A percentile compares a stretch with the other conserved stretches of the same genome.
Conservation (phyloP, 257 asterid genomes). For the Solanum tacnaense region DNA sequence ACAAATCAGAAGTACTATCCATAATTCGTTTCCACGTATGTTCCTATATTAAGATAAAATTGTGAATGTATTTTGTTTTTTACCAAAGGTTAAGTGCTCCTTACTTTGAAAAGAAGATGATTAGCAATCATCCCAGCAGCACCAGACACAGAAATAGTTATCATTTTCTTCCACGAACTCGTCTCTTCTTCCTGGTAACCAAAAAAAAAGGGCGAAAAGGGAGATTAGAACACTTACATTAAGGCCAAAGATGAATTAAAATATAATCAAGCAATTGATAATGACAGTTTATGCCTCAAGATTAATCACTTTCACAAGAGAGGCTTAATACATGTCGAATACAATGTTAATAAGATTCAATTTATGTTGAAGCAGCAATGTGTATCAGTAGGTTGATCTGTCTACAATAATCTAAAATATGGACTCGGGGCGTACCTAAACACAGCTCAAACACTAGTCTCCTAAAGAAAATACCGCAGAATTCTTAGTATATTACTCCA, state of each 20-base stretch:
- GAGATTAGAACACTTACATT: background rate
- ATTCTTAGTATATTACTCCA: background rate
- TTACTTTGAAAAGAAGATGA: constrained; percentile 93
- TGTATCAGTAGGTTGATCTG: background rate
- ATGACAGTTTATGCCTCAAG: background rate
- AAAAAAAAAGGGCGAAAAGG: too few species aligned
- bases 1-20: background rate
- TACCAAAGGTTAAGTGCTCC: background rate
- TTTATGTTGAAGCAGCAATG: background rate
- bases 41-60: background rate
- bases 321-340: background rate
- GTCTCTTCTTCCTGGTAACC: constrained; percentile 81
- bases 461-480: background rate
- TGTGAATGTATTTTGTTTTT: background rate
- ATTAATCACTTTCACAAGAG: background rate
- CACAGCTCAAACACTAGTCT: background rate
- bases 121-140: constrained; percentile 99
- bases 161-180: constrained; percentile 79
- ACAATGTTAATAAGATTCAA: background rate
- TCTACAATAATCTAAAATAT: background rate
- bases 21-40: background rate
- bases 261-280: background rate
- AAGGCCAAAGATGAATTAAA: background rate
- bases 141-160: constrained; percentile 81
- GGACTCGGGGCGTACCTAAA: too few species aligned